phyloP scores from a whole-genome alignment of 345 rosid genomes.

The Pelargonium nanum region DNA sequence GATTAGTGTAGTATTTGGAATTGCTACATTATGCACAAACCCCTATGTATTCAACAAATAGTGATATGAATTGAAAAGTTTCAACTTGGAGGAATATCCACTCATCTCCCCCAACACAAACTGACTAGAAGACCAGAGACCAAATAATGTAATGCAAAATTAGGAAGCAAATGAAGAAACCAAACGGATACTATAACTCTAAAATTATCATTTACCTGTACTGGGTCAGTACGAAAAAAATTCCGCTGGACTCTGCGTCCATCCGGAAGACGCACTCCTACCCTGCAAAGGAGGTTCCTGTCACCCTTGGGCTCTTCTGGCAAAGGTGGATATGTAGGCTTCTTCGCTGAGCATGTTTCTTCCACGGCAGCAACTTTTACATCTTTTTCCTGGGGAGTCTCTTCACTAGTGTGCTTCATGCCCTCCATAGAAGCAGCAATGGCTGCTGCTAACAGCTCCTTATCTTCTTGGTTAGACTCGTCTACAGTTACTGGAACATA shows the following conservation, averaged over 20 bases:
- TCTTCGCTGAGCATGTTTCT: constrained; percentile 26
- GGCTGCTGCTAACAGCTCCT: constrained; percentile 44
- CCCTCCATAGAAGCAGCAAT: constrained; percentile 56
- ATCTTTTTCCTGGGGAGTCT: constrained; percentile 11
- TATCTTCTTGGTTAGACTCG: constrained; percentile 43
- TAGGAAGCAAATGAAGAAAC: too few relatives aligned
- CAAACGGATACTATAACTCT: too few relatives aligned
- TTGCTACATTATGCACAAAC: too few relatives aligned
- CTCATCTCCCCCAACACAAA: too few relatives aligned
- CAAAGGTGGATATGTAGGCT: constrained; percentile 56
- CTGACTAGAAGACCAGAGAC: too few relatives aligned
- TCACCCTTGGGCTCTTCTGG: constrained; percentile 90
- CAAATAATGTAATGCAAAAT: too few relatives aligned
- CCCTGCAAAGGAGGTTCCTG: constrained; percentile 65
- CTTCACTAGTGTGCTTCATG: constrained; percentile 23
- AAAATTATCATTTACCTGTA: constrained; percentile 39
- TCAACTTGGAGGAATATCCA: too few relatives aligned
- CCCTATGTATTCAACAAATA: too few relatives aligned
- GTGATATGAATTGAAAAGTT: too few relatives aligned
- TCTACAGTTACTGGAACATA: constrained; percentile 17
- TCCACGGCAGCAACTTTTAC: constrained; percentile 20
- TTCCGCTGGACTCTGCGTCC: constrained; percentile 83
- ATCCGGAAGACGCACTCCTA: constrained; percentile 89
- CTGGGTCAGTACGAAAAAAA: constrained; percentile 62
- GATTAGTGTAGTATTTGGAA: too few relatives aligned